These are phyloP conservation scores for Poa pratensis DNA, from an alignment of 176 grass and related monocot species.

Conservation along the genomic window DNA sequence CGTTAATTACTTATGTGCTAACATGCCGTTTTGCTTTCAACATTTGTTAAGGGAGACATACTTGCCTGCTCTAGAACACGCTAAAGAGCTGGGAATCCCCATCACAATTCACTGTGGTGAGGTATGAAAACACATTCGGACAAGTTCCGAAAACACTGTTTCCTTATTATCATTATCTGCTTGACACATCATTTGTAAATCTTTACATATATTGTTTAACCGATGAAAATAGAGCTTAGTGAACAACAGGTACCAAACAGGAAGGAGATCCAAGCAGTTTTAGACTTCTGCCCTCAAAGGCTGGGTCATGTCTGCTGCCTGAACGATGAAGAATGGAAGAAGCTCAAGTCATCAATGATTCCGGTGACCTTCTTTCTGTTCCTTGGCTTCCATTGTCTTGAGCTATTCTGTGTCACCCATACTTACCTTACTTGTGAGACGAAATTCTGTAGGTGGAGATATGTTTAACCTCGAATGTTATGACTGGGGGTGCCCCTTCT, in stretches of 20 bases:
- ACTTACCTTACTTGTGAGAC: slow-evolving; percentile 25
- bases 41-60: slow-evolving; percentile 74
- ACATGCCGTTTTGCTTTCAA: background rate
- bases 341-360: slow-evolving; percentile 66
- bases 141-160: slow-evolving; percentile 11
- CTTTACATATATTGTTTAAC: slow-evolving; percentile 37
- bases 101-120: slow-evolving; percentile 92
- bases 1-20: slow-evolving; percentile 25
- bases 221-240: slow-evolving; percentile 52
- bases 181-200: slow-evolving; percentile 18
- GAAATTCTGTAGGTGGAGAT: slow-evolving; percentile 75
- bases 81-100: slow-evolving; percentile 80
- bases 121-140: slow-evolving; percentile 44
- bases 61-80: slow-evolving; percentile 79
- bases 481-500: slow-evolving; percentile 68
- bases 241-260: slow-evolving; percentile 74
- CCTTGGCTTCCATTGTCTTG: background rate
- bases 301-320: slow-evolving; percentile 93
- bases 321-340: slow-evolving; percentile 71
- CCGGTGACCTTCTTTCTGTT: slow-evolving; percentile 52
- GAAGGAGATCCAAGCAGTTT: slow-evolving; percentile 80
- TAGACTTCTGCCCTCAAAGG: slow-evolving; percentile 80
- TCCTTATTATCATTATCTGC: slow-evolving; percentile 21
- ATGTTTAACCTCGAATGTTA: slow-evolving; percentile 98
- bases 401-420: slow-evolving; percentile 4